Evolutionary conservation across 2,329 filamentous ascomycete genomes (phyloP).

Genomic region (Colletotrichum zoysiae): DNA sequence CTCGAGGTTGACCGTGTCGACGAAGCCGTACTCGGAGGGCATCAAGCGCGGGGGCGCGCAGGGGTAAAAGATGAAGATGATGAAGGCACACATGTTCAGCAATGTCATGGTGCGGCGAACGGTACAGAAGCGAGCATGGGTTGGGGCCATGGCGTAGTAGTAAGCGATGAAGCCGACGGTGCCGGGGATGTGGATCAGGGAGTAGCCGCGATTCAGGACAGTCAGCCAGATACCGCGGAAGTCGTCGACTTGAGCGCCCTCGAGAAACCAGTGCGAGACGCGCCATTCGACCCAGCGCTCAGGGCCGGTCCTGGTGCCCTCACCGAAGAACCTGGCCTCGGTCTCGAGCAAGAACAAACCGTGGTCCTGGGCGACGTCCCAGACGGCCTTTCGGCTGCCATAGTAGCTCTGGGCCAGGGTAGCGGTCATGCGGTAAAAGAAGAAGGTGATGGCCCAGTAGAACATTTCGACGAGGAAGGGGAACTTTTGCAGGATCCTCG

Average conservation of each 20-base stretch:
- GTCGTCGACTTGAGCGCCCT: slow-evolving; percentile 37
- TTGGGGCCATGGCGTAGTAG: slow-evolving; percentile 70
- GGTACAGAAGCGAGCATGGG: slow-evolving; percentile 52
- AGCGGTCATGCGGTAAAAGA: slow-evolving; percentile 72
- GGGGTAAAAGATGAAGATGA: slow-evolving; percentile 72
- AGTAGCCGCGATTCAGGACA: slow-evolving; percentile 69
- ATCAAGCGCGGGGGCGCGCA: slow-evolving; percentile 74
- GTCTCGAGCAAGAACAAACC: slow-evolving; percentile 66
- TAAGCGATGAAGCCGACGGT: slow-evolving; percentile 73
- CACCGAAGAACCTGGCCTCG: slow-evolving; percentile 63
- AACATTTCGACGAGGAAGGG: slow-evolving; percentile 81
- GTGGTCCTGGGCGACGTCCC: slow-evolving; percentile 67
- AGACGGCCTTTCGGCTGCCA: slow-evolving; percentile 53
- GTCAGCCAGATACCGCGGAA: slow-evolving; percentile 55
- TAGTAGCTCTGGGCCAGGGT: slow-evolving; percentile 64
- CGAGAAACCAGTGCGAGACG: slow-evolving; percentile 69
- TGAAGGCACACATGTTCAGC: slow-evolving; percentile 71
- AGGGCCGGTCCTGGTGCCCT: slow-evolving; percentile 47
- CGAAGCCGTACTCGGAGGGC: slow-evolving; percentile 70
- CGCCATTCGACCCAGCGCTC: slow-evolving; percentile 58
- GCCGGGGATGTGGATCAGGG: slow-evolving; percentile 71
- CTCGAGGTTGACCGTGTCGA: slow-evolving; percentile 69
- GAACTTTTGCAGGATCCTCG: slow-evolving; percentile 72
- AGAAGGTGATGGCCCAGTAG: slow-evolving; percentile 77
- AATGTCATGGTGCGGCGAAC: slow-evolving; percentile 63